These are phyloP conservation scores for Diaporthe nobilis DNA, from an alignment of 2,329 filamentous ascomycete species.

Conservation along the genomic window DNA sequence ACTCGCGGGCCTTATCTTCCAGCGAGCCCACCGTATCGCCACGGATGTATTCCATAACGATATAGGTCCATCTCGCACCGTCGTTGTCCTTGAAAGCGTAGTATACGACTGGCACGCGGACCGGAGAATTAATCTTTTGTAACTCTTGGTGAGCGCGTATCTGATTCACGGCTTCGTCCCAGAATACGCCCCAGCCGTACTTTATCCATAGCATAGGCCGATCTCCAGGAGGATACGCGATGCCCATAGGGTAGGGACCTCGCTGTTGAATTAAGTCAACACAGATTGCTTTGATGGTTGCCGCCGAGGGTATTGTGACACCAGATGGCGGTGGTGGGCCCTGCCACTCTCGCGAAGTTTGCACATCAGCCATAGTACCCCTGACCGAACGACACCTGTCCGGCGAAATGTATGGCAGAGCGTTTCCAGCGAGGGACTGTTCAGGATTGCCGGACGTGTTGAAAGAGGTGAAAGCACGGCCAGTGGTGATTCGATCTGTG, in stretches of 20 bases:
- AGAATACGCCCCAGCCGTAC: not conserved
- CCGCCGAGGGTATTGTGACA: conserved; percentile 5
- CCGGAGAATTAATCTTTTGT: conserved; percentile 18
- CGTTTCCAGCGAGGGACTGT: not conserved
- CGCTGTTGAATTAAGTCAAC: not conserved
- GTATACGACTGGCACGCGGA: conserved; percentile 8
- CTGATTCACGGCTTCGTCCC: conserved; percentile 1
- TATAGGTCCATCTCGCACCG: not conserved
- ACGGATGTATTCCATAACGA: conserved; percentile 15
- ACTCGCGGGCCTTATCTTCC: not conserved
- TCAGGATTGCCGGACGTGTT: not conserved
- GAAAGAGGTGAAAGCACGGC: not conserved
- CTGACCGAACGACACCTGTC: not conserved
- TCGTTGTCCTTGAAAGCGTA: not conserved
- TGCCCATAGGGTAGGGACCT: not conserved
- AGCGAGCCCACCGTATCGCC: not conserved
- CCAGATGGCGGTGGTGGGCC: not conserved
- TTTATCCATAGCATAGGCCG: conserved; percentile 15
- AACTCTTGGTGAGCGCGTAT: conserved; percentile 9
- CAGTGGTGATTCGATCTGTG: not conserved
- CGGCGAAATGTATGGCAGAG: not conserved
- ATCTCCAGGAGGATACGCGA: conserved; percentile 5
- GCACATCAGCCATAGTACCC: conserved; percentile 1
- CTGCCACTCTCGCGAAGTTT: conserved; percentile 1
- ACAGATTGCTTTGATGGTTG: conserved; percentile 5